These are phyloP conservation scores for Euphorbia peplus DNA, from an alignment of 345 rosid genomes.

Conservation along the genomic window DNA sequence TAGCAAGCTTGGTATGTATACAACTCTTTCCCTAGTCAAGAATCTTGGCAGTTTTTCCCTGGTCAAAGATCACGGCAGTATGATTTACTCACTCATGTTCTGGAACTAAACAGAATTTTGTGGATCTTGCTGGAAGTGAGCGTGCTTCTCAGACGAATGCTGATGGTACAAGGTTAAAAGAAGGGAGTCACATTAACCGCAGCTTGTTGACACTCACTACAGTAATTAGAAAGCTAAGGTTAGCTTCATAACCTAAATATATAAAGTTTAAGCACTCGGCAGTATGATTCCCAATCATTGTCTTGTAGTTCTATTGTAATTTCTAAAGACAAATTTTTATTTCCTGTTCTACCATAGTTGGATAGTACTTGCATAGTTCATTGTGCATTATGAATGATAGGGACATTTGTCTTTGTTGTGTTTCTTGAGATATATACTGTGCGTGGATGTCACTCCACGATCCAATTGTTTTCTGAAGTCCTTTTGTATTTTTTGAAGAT, in stretches of 20 bases:
- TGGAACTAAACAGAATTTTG: slow-evolving; percentile 68
- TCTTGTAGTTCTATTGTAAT: neutral
- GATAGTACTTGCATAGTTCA: neutral
- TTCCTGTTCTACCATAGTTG: neutral
- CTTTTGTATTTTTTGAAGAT: no score
- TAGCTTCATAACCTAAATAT: slow-evolving; percentile 17
- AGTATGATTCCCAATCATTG: neutral
- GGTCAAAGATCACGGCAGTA: slow-evolving; percentile 11
- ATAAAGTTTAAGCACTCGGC: slow-evolving; percentile 2
- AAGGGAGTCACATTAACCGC: slow-evolving; percentile 92
- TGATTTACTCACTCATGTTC: slow-evolving; percentile 8
- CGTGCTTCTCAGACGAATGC: slow-evolving; percentile 87
- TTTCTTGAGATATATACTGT: no score
- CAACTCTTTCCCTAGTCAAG: slow-evolving; percentile 14
- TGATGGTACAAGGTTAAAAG: slow-evolving; percentile 78
- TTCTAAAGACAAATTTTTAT: neutral
- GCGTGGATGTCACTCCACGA: no score
- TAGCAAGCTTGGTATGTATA: slow-evolving; percentile 83
- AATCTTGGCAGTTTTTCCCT: slow-evolving; percentile 6
- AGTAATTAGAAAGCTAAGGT: slow-evolving; percentile 96
- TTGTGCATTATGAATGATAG: neutral
- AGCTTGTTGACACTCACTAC: slow-evolving; percentile 90
- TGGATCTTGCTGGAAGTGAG: slow-evolving; percentile 99
- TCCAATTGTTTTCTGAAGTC: neutral
- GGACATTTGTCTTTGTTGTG: no score